Percentiles rank a stretch among this genome's conserved stretches.
These are phyloP conservation scores for Gardenia jasminoides DNA, from an alignment of 257 asterid genomes.

Conservation along the genomic window DNA sequence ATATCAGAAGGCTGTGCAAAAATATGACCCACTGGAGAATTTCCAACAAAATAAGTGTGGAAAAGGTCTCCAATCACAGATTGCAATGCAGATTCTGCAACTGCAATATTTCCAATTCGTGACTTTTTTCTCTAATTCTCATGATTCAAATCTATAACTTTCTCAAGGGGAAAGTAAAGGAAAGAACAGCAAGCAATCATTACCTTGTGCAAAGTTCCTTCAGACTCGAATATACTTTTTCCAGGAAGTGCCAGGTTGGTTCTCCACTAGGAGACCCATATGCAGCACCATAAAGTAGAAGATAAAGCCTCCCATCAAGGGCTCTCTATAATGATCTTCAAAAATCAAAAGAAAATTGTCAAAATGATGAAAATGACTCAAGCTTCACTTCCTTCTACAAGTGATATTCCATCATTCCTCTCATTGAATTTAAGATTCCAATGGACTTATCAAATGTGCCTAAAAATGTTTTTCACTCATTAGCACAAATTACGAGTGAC, in stretches of 20 bases:
- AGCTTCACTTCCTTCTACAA: neutral
- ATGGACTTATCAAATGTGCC: neutral
- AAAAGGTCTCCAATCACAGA: no score
- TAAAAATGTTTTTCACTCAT: neutral
- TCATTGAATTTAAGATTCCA: neutral
- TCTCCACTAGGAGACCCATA: constrained; percentile 44
- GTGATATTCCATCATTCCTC: constrained; percentile 2
- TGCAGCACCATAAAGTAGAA: constrained; percentile 63
- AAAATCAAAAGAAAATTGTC: constrained; percentile 21
- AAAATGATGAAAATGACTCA: constrained; percentile 2
- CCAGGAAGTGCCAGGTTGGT: constrained; percentile 91
- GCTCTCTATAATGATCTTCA: constrained; percentile 85
- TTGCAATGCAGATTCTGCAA: constrained; percentile 82
- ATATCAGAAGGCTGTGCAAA: constrained; percentile 40
- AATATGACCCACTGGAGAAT: no score
- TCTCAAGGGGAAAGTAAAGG: neutral
- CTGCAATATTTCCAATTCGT: constrained; percentile 39
- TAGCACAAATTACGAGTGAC: neutral
- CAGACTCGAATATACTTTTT: constrained; percentile 66
- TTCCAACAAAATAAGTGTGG: no score
- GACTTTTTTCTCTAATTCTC: constrained; percentile 1
- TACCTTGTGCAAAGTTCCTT: constrained; percentile 77
- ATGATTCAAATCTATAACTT: constrained; percentile 16
- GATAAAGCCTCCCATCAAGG: constrained; percentile 87
- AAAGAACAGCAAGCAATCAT: constrained; percentile 5